Conservation (phyloP, 148 eudicot species). For the Chenopodium formosanum region DNA sequence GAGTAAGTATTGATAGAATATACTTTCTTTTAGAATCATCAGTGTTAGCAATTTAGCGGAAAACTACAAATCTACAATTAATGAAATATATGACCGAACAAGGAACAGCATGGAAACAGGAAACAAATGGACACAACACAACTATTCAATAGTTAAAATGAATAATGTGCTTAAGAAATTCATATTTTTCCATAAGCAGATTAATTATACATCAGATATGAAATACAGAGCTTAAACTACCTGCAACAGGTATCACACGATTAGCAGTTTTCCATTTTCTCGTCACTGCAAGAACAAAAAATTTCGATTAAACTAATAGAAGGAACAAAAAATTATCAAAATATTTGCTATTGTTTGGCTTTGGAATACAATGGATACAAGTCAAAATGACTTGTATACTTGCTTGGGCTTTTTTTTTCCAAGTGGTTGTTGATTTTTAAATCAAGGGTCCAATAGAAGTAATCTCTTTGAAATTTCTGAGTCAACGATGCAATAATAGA, state of each 20-base stretch:
- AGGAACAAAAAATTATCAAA: background rate
- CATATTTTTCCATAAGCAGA: background rate
- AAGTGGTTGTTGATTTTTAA: background rate
- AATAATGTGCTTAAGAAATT: background rate
- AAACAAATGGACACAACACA: background rate
- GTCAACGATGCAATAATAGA: background rate
- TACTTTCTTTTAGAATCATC: background rate
- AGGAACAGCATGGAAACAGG: background rate
- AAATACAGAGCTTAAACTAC: slow-evolving; percentile 33
- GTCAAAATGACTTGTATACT: background rate
- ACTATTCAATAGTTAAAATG: background rate
- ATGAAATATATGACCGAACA: background rate
- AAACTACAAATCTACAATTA: background rate
- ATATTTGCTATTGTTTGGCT: background rate
- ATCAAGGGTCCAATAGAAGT: background rate
- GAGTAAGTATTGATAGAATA: background rate
- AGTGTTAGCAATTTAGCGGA: background rate
- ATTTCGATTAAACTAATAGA: background rate
- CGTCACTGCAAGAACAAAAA: slow-evolving; percentile 42
- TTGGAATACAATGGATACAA: background rate
- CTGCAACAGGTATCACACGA: slow-evolving; percentile 46
- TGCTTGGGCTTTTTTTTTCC: background rate
- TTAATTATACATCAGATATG: background rate
- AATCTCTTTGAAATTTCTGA: background rate
- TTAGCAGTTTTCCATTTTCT: slow-evolving; percentile 34